A percentile compares a stretch with the other conserved stretches of the same genome.
Evolutionary conservation across 345 rosid genomes (phyloP).

Genomic region (Melastoma malabathricum): DNA sequence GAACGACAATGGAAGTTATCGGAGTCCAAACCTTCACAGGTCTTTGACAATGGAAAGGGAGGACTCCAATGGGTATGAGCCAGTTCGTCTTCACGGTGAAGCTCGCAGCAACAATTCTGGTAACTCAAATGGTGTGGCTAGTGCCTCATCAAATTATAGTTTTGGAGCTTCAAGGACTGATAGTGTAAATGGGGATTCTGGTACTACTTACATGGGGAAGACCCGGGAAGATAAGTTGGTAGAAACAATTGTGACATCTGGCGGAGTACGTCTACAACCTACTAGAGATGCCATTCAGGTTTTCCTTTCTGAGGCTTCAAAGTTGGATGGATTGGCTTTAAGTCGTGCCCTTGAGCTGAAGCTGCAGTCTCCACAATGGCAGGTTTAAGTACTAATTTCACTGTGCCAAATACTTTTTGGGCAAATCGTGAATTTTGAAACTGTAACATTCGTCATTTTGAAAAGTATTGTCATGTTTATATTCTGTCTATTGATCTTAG

Average conservation of each 20-base stretch:
- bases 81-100: constrained; percentile 44
- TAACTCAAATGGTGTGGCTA: constrained; percentile 22
- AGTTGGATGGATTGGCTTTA: constrained; percentile 61
- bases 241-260: constrained; percentile 86
- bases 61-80: constrained; percentile 54
- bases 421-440: too few relatives aligned
- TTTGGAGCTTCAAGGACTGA: constrained; percentile 28
- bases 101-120: constrained; percentile 24
- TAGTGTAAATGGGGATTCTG: constrained; percentile 28
- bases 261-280: constrained; percentile 94
- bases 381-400: constrained; percentile 23
- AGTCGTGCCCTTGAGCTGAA: constrained; percentile 71
- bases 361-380: constrained; percentile 89
- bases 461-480: too few relatives aligned
- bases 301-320: constrained; percentile 77
- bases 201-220: constrained; percentile 36
- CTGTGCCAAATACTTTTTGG: neutral
- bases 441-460: too few relatives aligned
- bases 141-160: constrained; percentile 55
- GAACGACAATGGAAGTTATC: constrained; percentile 72
- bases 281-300: constrained; percentile 84
- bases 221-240: constrained; percentile 76
- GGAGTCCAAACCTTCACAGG: constrained; percentile 73
- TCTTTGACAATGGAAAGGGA: constrained; percentile 71
- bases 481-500: too few relatives aligned